These are phyloP conservation scores for Hypoxylon crocopeplum DNA, from an alignment of 495 filamentous ascomycete genomes.

Conservation along the genomic window DNA sequence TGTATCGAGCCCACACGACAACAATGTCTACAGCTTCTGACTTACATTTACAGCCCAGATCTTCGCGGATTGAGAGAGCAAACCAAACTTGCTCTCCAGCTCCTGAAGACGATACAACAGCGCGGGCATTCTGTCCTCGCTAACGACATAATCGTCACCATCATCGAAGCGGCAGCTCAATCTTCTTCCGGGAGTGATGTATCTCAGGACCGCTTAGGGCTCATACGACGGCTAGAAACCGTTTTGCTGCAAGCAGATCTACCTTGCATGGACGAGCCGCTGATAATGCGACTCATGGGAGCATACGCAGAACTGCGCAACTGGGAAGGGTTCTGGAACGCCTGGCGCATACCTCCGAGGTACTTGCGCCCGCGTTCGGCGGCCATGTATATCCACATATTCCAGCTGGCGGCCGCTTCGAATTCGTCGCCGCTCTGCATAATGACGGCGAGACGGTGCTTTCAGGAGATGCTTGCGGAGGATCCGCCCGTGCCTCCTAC, in stretches of 20 bases:
- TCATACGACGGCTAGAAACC: conserved; percentile 36
- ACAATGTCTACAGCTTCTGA: conserved; percentile 42
- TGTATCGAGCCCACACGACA: conserved; percentile 42
- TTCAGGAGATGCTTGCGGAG: conserved; percentile 67
- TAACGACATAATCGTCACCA: conserved; percentile 48
- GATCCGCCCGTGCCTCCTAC: conserved; percentile 57
- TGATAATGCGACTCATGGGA: conserved; percentile 56
- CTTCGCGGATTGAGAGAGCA: conserved; percentile 12
- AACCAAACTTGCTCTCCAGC: conserved; percentile 39
- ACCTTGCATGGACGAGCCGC: conserved; percentile 55
- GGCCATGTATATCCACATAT: conserved; percentile 64
- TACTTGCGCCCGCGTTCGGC: conserved; percentile 56
- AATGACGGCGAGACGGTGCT: conserved; percentile 56
- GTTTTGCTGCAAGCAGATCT: conserved; percentile 39
- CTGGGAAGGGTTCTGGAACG: conserved; percentile 66
- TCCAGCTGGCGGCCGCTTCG: conserved; percentile 56
- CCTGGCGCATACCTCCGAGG: conserved; percentile 64
- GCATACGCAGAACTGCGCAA: conserved; percentile 47
- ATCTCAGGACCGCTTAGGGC: conserved; percentile 14
- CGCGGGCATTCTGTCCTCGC: conserved; percentile 41
- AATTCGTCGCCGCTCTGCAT: conserved; percentile 54
- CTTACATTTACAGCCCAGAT: conserved; percentile 40
- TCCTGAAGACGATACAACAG: conserved; percentile 50
- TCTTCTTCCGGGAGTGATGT: background rate
- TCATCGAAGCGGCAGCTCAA: conserved; percentile 44